phyloP scores from a whole-genome alignment of 2,329 filamentous ascomycete species.

The Leptographium lundbergii region DNA sequence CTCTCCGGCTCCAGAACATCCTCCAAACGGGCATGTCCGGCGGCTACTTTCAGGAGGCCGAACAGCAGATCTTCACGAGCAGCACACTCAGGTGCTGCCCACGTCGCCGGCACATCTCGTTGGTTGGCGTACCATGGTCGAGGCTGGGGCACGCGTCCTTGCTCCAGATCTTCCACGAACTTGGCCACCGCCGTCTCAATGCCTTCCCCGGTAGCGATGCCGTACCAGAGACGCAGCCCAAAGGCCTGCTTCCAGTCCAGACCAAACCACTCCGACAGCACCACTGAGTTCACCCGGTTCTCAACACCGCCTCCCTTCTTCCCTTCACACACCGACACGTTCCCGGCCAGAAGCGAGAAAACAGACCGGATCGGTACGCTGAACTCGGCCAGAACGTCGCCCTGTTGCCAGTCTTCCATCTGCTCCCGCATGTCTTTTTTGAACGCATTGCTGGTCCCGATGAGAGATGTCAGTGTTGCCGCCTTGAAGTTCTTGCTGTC shows the following conservation, averaged over 20 bases:
- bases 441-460: conserved; percentile 58
- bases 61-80: conserved; percentile 67
- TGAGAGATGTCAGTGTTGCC: conserved; percentile 40
- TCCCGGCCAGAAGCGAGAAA: conserved; percentile 81
- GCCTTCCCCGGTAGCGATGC: conserved; percentile 52
- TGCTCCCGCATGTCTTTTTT: conserved; percentile 69
- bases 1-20: conserved; percentile 65
- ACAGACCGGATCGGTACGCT: conserved; percentile 70
- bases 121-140: conserved; percentile 58
- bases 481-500: conserved; percentile 55
- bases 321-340: conserved; percentile 73
- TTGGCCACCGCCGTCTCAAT: conserved; percentile 59
- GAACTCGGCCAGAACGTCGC: conserved; percentile 79
- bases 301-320: conserved; percentile 61
- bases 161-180: conserved; percentile 61
- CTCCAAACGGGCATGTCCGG: conserved; percentile 49
- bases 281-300: conserved; percentile 68
- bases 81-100: conserved; percentile 31
- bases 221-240: conserved; percentile 83
- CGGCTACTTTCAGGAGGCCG: conserved; percentile 73
- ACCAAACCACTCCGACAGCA: conserved; percentile 70
- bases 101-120: conserved; percentile 37
- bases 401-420: conserved; percentile 70
- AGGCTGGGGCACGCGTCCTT: conserved; percentile 60
- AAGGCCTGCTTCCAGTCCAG: conserved; percentile 93